These are phyloP conservation scores for Buddleja alternifolia DNA, from an alignment of 257 asterid genomes.

Conservation along the genomic window DNA sequence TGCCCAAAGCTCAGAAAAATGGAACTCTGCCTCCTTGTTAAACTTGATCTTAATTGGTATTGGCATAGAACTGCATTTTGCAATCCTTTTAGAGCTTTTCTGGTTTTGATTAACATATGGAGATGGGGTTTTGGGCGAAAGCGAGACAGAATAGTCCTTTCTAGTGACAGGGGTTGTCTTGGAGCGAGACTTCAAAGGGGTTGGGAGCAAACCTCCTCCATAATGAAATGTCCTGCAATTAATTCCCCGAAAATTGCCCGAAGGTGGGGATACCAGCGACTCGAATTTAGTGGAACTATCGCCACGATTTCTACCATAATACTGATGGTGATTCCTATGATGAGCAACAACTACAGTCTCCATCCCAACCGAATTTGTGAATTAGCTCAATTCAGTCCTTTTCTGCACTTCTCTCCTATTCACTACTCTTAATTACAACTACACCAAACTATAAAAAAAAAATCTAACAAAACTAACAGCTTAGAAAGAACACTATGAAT, in stretches of 20 bases:
- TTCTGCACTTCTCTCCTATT: slow-evolving; percentile 10
- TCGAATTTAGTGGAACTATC: slow-evolving; percentile 31
- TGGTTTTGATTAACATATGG: slow-evolving; percentile 32
- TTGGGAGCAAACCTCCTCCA: slow-evolving; percentile 44
- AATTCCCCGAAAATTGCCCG: slow-evolving; percentile 36
- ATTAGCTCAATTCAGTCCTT: slow-evolving; percentile 14
- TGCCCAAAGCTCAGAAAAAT: slow-evolving; percentile 94
- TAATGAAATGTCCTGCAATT: slow-evolving; percentile 53
- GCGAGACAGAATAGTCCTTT: slow-evolving; percentile 26
- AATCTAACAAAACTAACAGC: slow-evolving; percentile 22
- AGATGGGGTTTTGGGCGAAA: slow-evolving; percentile 49
- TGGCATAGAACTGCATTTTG: slow-evolving; percentile 41
- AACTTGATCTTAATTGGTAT: slow-evolving; percentile 53
- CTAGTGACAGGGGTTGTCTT: slow-evolving; percentile 38
- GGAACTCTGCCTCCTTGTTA: slow-evolving; percentile 38
- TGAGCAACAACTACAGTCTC: slow-evolving; percentile 73
- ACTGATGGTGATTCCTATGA: slow-evolving; percentile 58
- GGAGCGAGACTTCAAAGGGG: slow-evolving; percentile 45
- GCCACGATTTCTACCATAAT: slow-evolving; percentile 37
- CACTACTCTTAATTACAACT: slow-evolving; percentile 27
- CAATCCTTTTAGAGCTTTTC: slow-evolving; percentile 38
- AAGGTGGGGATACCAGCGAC: slow-evolving; percentile 36
- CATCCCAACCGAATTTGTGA: slow-evolving; percentile 38
- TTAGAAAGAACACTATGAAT: not conserved
- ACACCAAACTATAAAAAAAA: slow-evolving; percentile 8